Evolutionary conservation across 2,329 filamentous ascomycete genomes (phyloP).

Genomic region (Colletotrichum sansevieriae): DNA sequence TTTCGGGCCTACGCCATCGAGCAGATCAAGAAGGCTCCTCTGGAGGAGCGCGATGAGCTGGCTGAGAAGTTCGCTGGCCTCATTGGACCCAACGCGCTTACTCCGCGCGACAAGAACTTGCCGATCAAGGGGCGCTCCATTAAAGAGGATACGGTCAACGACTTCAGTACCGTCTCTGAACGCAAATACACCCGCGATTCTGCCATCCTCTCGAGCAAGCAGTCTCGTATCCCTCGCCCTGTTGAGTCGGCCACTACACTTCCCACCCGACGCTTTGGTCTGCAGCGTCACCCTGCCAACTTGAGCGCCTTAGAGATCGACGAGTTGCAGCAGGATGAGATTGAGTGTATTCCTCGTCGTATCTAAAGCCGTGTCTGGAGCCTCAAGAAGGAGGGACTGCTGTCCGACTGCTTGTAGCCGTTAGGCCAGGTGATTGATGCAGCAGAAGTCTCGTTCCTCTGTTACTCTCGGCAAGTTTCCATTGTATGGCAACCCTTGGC

Average conservation of each 20-base stretch:
- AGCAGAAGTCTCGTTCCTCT: not conserved
- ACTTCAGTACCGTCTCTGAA: constrained; percentile 15
- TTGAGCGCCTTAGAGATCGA: constrained; percentile 49
- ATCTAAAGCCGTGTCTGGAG: constrained; percentile 21
- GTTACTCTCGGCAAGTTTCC: not conserved
- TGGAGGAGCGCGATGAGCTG: constrained; percentile 26
- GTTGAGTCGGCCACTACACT: constrained; percentile 42
- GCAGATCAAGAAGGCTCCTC: constrained; percentile 29
- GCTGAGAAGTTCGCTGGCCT: constrained; percentile 20
- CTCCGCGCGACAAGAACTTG: constrained; percentile 49
- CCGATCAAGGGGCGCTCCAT: constrained; percentile 36
- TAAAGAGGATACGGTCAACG: constrained; percentile 24
- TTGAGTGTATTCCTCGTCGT: constrained; percentile 5
- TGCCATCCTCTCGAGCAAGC: constrained; percentile 17
- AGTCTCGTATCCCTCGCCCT: constrained; percentile 44
- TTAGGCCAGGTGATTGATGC: constrained; percentile 15
- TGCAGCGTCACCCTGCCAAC: constrained; percentile 45
- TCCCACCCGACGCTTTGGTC: constrained; percentile 46
- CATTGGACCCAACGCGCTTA: constrained; percentile 37
- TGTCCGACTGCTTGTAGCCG: constrained; percentile 1
- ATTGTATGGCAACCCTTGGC: not conserved
- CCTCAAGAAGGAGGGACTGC: not conserved
- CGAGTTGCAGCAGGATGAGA: constrained; percentile 50
- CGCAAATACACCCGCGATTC: constrained; percentile 18
- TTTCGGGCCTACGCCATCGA: constrained; percentile 45